Conservation (phyloP, 768 basidiomycete species). For the Kwoniella sp. region DNA sequence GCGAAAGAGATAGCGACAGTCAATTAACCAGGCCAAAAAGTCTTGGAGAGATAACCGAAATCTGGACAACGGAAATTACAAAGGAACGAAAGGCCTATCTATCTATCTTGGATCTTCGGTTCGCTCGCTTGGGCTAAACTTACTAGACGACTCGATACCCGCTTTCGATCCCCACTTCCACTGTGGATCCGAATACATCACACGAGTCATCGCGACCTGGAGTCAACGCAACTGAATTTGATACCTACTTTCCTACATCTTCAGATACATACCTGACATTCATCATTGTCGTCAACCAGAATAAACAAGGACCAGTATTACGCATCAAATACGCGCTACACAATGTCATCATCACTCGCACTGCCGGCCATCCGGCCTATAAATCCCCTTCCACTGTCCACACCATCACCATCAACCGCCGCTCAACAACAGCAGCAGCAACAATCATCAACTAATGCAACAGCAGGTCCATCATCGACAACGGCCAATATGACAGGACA, state of each 20-base stretch:
- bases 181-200: not conserved
- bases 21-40: too few species aligned
- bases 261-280: too few species aligned
- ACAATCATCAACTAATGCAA: not conserved
- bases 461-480: not conserved
- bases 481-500: not conserved
- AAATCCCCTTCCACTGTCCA: not conserved
- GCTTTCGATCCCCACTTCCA: not conserved
- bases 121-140: not conserved
- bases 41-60: not conserved
- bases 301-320: too few species aligned
- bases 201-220: not conserved
- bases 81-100: not conserved
- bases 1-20: too few species aligned
- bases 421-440: slow-evolving; percentile 5
- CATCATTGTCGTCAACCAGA: too few species aligned
- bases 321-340: not conserved
- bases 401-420: slow-evolving; percentile 14
- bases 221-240: not conserved
- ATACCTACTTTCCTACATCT: not conserved
- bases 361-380: slow-evolving; percentile 11
- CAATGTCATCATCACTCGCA: slow-evolving; percentile 23
- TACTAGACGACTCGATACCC: not conserved
- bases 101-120: too few species aligned
- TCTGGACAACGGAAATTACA: slow-evolving; percentile 2